Percentiles rank a stretch among this genome's conserved stretches.
phyloP scores from a whole-genome alignment of 2,329 filamentous ascomycete species.

The Xylaria sp. region DNA sequence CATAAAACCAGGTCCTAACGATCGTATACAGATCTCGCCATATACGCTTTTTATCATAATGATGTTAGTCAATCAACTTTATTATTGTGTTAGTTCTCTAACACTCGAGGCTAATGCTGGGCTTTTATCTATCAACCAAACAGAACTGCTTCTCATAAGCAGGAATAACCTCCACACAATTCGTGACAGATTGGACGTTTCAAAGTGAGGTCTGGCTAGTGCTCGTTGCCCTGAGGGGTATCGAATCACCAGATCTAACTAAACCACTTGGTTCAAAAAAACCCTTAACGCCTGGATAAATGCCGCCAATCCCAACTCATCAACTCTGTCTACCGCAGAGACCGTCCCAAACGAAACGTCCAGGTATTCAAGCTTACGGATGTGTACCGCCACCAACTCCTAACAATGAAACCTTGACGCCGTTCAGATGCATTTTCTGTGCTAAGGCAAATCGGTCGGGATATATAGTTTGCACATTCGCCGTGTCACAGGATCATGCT shows the following conservation, averaged over 20 bases:
- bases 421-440: slow-evolving; percentile 21
- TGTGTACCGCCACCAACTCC: slow-evolving; percentile 27
- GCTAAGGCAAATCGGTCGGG: slow-evolving; percentile 37
- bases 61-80: slow-evolving; percentile 3
- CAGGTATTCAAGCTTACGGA: slow-evolving; percentile 25
- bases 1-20: background rate
- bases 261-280: slow-evolving; percentile 48
- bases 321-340: slow-evolving; percentile 26
- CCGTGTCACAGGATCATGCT: slow-evolving; percentile 39
- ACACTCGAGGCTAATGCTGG: slow-evolving; percentile 1
- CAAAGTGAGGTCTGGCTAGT: background rate
- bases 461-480: slow-evolving; percentile 36
- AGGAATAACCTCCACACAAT: background rate
- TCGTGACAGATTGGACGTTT: slow-evolving; percentile 6
- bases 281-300: slow-evolving; percentile 40
- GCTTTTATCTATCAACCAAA: slow-evolving; percentile 30
- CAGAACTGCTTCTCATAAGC: slow-evolving; percentile 10
- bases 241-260: slow-evolving; percentile 38
- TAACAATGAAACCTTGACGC: slow-evolving; percentile 21
- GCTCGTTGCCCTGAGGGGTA: slow-evolving; percentile 40
- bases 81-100: slow-evolving; percentile 18
- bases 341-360: slow-evolving; percentile 25
- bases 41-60: background rate
- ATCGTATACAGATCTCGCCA: background rate
- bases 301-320: slow-evolving; percentile 26